These are phyloP conservation scores for Aspergillus funiculosus DNA, from an alignment of 495 filamentous ascomycete species.

Conservation along the genomic window DNA sequence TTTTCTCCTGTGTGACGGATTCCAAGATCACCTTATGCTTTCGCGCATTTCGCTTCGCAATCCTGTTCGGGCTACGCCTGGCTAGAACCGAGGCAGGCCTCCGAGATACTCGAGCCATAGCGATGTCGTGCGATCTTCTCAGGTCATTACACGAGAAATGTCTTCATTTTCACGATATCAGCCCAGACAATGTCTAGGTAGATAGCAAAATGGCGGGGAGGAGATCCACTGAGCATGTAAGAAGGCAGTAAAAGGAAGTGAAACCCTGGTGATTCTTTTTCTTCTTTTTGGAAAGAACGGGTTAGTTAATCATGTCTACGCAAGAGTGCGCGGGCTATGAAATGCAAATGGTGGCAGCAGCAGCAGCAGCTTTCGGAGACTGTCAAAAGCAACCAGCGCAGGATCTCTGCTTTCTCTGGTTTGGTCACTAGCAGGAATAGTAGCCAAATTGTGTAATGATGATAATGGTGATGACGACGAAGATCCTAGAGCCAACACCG, in stretches of 20 bases:
- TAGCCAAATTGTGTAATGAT: too few relatives aligned
- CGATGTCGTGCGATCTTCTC: slow-evolving; percentile 18
- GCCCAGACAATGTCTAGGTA: slow-evolving; percentile 3
- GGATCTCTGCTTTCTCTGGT: too few relatives aligned
- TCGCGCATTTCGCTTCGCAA: slow-evolving; percentile 31
- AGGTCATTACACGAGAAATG: slow-evolving; percentile 15
- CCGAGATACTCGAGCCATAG: slow-evolving; percentile 37
- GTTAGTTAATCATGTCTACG: slow-evolving; percentile 19
- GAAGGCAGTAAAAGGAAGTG: neutral
- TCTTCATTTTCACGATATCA: slow-evolving; percentile 14
- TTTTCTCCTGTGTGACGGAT: slow-evolving; percentile 53
- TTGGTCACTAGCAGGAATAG: too few relatives aligned
- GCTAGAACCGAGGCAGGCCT: slow-evolving; percentile 30
- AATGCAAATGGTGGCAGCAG: neutral
- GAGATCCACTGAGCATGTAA: neutral
- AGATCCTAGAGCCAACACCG: too few relatives aligned
- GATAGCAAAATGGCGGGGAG: neutral
- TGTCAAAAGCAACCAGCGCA: neutral
- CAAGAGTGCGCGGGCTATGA: neutral
- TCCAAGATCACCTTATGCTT: slow-evolving; percentile 57
- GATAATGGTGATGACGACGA: too few relatives aligned
- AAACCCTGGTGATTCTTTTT: neutral
- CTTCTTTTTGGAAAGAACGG: slow-evolving; percentile 4
- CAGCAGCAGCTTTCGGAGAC: neutral
- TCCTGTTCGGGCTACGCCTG: slow-evolving; percentile 32